Evolutionary conservation across 2,329 filamentous ascomycete genomes (phyloP), one percentile per base, ranked within the genome.

Genomic region (Helminthosporium solani): DNA sequence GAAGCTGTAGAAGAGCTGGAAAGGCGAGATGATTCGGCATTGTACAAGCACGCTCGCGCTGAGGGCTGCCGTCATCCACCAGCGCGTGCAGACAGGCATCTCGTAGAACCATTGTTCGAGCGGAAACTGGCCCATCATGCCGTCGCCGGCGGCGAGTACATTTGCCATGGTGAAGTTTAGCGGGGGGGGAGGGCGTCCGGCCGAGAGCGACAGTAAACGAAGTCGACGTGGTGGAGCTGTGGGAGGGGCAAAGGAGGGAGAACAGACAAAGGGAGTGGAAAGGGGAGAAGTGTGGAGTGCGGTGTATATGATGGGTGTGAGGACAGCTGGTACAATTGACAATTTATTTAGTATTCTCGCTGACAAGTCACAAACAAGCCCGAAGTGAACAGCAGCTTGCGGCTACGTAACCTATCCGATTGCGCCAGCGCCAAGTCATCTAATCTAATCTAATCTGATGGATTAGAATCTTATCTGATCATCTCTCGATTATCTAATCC

Each of bases 81-180:
- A 95, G 51, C 94, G 80, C 30, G 94, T 99, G 72, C 91, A 95
- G 20, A 94, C 84, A 3, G 94, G 94, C 87, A 96, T 96, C 71
- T 99, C 94, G 80, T 90, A 96, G 73, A 96, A 97, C 94, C 94
- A 99, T 58, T 92, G 87, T 73, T 97, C 94, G 7, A 99, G 80
- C 33, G 92, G 94, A 64, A 96, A 78, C 52, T 81, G 79, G 45
- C 77, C 76, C 52, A 75, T 75, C 47, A 75, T 61, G 49, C 68
- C 71, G 46, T 73, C 73, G 39, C 64, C 70, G 51, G 67, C 72
- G 36, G 58, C 57, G 30, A 73, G 68, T 40, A 74, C 70, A 31
- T 74, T 73, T 37, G 75, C 75, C 75, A 78, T 77, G 50, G 21
- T 66, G 14, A 14, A 14, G n/a, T 19, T 3, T 21, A 11, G 16